A percentile compares a stretch with the other conserved stretches of the same genome.
phyloP scores from a whole-genome alignment of 2,329 filamentous ascomycete species.

The Tolypocladium ophioglossoides region DNA sequence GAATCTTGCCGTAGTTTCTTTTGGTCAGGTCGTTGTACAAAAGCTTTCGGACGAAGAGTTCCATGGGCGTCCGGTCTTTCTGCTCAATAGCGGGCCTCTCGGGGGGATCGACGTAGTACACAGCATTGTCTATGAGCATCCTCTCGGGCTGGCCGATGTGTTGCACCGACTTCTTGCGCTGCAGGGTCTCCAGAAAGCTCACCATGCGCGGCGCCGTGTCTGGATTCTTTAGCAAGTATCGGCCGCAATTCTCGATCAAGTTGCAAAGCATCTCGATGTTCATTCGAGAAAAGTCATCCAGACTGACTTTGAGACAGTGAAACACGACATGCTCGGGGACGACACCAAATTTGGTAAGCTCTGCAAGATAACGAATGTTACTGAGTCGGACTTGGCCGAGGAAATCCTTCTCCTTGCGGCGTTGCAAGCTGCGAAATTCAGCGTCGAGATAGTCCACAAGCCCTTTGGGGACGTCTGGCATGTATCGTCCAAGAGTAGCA shows the following conservation, averaged over 20 bases:
- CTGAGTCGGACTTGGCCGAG: conserved; percentile 84
- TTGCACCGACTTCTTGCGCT: conserved; percentile 91
- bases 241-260: conserved; percentile 88
- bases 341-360: conserved; percentile 95
- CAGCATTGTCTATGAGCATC: conserved; percentile 96
- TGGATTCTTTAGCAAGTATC: conserved; percentile 83
- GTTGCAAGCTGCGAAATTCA: conserved; percentile 91
- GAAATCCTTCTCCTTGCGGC: conserved; percentile 96
- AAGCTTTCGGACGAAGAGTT: conserved; percentile 85
- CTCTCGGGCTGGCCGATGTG: conserved; percentile 92
- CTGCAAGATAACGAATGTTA: conserved; percentile 95
- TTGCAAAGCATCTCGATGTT: conserved; percentile 99
- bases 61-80: conserved; percentile 88
- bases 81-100: conserved; percentile 89
- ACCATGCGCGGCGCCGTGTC: conserved; percentile 90
- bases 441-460: conserved; percentile 88
- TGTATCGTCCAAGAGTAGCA: conserved; percentile 85
- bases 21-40: conserved; percentile 92
- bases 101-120: conserved; percentile 96
- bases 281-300: conserved; percentile 97
- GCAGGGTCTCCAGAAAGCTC: conserved; percentile 87
- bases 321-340: conserved; percentile 98
- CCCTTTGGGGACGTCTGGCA: conserved; percentile 88
- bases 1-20: conserved; percentile 83
- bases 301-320: conserved; percentile 92